Evolutionary conservation across 768 basidiomycete species (phyloP).

Genomic region (Leucosporidium creatinivorum): DNA sequence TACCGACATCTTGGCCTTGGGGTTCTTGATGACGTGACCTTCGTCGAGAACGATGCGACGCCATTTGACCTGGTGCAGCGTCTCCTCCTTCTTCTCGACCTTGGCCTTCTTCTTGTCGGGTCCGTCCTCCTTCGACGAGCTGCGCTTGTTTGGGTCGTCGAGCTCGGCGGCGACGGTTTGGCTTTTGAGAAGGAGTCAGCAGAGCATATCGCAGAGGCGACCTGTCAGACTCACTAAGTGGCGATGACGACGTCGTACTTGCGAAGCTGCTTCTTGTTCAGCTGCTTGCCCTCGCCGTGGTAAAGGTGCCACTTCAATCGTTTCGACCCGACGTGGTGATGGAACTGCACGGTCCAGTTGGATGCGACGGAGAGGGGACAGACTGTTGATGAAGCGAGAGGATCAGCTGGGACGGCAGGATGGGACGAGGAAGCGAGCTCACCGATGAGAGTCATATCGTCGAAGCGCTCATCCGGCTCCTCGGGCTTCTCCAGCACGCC

Average conservation of each 20-base stretch:
- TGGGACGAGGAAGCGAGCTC: slow-evolving; percentile 25
- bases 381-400: slow-evolving; percentile 47
- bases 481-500: slow-evolving; percentile 32
- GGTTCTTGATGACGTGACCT: slow-evolving; percentile 79
- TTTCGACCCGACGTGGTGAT: slow-evolving; percentile 32
- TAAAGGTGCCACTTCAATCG: slow-evolving; percentile 50
- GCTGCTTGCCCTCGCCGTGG: slow-evolving; percentile 55
- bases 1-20: slow-evolving; percentile 72
- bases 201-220: too few relatives aligned
- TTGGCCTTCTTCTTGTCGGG: slow-evolving; percentile 47
- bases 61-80: slow-evolving; percentile 67
- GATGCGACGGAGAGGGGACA: slow-evolving; percentile 74
- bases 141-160: slow-evolving; percentile 48
- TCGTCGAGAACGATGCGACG: slow-evolving; percentile 85
- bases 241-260: slow-evolving; percentile 73
- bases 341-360: slow-evolving; percentile 46
- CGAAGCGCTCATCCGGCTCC: slow-evolving; percentile 56
- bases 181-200: slow-evolving; percentile 1
- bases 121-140: background rate
- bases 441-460: slow-evolving; percentile 74
- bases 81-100: slow-evolving; percentile 53
- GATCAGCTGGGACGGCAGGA: background rate
- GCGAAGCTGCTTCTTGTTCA: slow-evolving; percentile 56
- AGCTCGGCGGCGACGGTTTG: slow-evolving; percentile 44
- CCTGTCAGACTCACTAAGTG: slow-evolving; percentile 44